A percentile compares a stretch with the other conserved stretches of the same genome.
Evolutionary conservation across 768 basidiomycete genomes (phyloP).

Genomic region (Clitopilus hobsonii): DNA sequence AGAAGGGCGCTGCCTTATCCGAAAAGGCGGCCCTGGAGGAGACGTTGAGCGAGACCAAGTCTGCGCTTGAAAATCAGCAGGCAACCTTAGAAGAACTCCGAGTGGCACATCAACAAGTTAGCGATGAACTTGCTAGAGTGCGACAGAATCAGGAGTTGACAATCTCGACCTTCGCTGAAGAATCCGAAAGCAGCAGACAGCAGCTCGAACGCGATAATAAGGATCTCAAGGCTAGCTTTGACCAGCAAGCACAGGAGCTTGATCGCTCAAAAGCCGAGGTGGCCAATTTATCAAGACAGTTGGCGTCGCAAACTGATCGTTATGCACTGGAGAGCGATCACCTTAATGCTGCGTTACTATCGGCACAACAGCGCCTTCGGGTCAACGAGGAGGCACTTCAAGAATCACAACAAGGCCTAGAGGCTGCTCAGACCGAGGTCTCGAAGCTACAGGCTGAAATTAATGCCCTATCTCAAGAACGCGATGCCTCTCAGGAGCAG

Average conservation of each 20-base stretch:
- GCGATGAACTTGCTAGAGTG: conserved; percentile 15
- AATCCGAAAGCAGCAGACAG: conserved; percentile 16
- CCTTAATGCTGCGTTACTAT: conserved; percentile 25
- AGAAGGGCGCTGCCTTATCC: background rate
- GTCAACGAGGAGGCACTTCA: conserved; percentile 35
- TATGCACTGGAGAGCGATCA: conserved; percentile 19
- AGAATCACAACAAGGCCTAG: conserved; percentile 29
- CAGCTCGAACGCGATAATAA: conserved; percentile 29
- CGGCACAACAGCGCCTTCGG: conserved; percentile 29
- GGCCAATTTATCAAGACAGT: conserved; percentile 22
- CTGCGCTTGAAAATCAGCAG: conserved; percentile 6
- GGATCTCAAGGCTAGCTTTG: conserved; percentile 28
- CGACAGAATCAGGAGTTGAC: conserved; percentile 24
- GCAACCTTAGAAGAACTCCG: conserved; percentile 13
- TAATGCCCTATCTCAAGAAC: conserved; percentile 42
- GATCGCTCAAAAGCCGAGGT: conserved; percentile 34
- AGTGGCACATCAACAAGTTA: conserved; percentile 8
- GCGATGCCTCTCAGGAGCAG: conserved; percentile 44
- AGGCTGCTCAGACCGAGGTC: conserved; percentile 7
- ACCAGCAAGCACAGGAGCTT: conserved; percentile 30
- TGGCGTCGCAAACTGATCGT: conserved; percentile 22
- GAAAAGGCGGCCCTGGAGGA: conserved; percentile 7
- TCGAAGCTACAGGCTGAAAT: background rate
- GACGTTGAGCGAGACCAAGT: conserved; percentile 7
- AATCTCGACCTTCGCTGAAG: conserved; percentile 22